Percentiles rank a stretch among this genome's conserved stretches.
Conservation (phyloP, 495 filamentous ascomycete species). For the Thozetella sp. region DNA sequence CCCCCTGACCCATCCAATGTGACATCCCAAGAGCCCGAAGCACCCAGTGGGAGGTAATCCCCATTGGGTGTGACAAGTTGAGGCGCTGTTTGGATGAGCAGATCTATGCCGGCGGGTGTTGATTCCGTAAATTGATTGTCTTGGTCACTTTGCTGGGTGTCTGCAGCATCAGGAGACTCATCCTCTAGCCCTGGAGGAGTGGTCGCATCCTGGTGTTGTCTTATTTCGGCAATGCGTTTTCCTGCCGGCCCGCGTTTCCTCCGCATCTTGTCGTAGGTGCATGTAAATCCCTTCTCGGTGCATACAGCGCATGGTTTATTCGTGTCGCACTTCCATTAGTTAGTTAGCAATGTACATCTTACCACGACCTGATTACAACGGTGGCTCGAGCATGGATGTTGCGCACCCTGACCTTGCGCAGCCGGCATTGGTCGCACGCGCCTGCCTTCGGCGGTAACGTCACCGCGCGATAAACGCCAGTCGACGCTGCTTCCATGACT, state of each 20-base stretch:
- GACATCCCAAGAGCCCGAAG: neutral
- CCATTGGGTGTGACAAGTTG: neutral
- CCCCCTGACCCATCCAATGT: neutral
- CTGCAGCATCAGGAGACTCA: neutral
- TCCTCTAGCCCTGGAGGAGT: too few species aligned
- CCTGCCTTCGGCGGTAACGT: neutral
- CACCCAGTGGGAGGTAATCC: neutral
- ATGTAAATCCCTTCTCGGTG: neutral
- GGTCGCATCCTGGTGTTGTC: neutral
- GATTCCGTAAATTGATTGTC: neutral
- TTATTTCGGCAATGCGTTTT: neutral
- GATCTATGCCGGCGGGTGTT: neutral
- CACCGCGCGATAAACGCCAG: neutral
- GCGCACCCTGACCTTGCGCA: neutral
- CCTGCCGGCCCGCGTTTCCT: neutral
- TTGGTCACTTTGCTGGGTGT: neutral
- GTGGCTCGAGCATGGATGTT: neutral
- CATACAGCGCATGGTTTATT: neutral
- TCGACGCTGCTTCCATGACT: neutral
- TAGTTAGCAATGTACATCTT: neutral
- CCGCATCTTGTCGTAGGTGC: neutral
- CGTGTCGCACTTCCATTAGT: neutral
- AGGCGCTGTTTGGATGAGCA: neutral
- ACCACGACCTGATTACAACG: neutral
- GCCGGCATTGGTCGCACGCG: neutral